Conservation (phyloP, 768 basidiomycete genomes). For the Tubosaeta sp. region DNA sequence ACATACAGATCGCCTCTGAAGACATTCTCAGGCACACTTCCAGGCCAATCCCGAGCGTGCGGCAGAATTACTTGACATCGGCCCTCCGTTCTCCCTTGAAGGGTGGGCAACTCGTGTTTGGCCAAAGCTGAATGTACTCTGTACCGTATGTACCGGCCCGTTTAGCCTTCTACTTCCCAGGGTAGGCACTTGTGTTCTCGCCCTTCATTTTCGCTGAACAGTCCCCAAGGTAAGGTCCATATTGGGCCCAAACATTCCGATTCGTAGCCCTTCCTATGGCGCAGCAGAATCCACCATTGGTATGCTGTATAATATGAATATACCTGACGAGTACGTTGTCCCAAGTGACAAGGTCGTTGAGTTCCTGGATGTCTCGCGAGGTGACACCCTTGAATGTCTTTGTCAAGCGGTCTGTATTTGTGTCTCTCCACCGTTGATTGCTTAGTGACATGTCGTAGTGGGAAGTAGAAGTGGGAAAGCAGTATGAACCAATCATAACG, state of each 20-base stretch:
- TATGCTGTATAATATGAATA: background rate
- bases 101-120: no score
- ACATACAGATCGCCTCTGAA: background rate
- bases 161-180: no score
- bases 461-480: slow-evolving; percentile 3
- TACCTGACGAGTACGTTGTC: slow-evolving; percentile 10
- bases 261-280: slow-evolving; percentile 7
- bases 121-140: no score
- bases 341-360: background rate
- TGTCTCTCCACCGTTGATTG: background rate
- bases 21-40: slow-evolving; percentile 1
- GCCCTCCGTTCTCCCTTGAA: no score
- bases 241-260: slow-evolving; percentile 4
- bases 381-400: no score
- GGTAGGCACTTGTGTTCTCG: background rate
- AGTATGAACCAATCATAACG: no score
- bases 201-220: background rate
- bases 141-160: no score
- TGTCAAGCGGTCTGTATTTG: no score
- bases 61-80: no score
- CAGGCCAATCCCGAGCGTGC: no score
- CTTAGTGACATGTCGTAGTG: background rate
- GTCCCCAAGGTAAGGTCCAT: slow-evolving; percentile 11
- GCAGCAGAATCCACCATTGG: slow-evolving; percentile 11
- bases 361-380: no score